These are phyloP conservation scores for Craspedostauros australis DNA, from an alignment of 108 stramenopile species.

Conservation along the genomic window DNA sequence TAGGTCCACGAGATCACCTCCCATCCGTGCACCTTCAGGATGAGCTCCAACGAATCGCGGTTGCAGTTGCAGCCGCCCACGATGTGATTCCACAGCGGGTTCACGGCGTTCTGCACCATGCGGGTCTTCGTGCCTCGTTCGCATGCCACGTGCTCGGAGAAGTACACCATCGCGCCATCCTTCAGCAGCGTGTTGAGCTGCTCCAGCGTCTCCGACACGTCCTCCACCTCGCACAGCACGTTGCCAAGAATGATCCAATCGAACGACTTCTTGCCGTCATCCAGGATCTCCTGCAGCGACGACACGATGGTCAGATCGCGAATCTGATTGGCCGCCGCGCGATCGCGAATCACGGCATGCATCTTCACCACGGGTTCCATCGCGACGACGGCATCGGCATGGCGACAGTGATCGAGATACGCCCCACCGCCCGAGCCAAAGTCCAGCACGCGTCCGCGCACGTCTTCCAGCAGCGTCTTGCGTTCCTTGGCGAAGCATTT, in stretches of 20 bases:
- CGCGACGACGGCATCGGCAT: constrained; percentile 15
- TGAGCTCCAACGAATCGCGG: constrained; percentile 17
- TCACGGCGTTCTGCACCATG: constrained; percentile 10
- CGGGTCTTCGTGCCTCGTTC: constrained; percentile 1
- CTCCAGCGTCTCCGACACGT: constrained; percentile 6
- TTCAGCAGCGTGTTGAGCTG: constrained; percentile 8
- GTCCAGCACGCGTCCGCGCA: constrained; percentile 28
- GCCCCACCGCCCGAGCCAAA: constrained; percentile 30
- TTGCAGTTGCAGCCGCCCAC: constrained; percentile 31
- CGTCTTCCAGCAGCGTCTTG: constrained; percentile 9
- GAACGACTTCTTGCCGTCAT: background rate
- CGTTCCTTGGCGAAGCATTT: constrained; percentile 1
- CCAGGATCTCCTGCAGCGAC: constrained; percentile 3
- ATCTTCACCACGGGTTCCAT: constrained; percentile 17
- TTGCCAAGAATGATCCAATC: constrained; percentile 35
- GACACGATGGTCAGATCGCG: background rate
- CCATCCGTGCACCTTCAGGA: constrained; percentile 12
- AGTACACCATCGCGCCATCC: constrained; percentile 23
- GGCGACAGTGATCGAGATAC: constrained; percentile 9
- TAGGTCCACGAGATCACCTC: constrained; percentile 24
- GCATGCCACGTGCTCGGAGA: constrained; percentile 26
- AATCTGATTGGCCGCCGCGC: constrained; percentile 2
- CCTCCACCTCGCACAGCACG: constrained; percentile 30
- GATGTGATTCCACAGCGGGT: constrained; percentile 23
- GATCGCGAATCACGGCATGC: constrained; percentile 11